Percentiles rank a stretch among this genome's conserved stretches.
Conservation (phyloP, 2,329 filamentous ascomycete genomes). For the Pseudogymnoascus sp. region DNA sequence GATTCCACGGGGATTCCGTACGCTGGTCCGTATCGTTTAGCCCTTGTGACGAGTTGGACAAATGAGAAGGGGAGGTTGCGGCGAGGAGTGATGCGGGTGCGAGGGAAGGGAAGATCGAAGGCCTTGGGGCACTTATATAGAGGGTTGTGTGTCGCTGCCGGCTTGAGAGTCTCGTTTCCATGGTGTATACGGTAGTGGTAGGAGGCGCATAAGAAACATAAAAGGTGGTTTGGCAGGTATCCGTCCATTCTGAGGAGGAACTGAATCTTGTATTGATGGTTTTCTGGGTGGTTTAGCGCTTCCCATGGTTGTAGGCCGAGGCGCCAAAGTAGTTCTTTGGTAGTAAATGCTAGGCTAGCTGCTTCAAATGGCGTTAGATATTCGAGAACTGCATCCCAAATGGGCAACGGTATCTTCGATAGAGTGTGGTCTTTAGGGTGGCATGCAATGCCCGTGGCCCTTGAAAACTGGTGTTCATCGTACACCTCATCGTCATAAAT, state of each 20-base stretch:
- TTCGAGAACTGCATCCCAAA: conserved; percentile 41
- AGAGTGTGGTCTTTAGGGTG: not conserved
- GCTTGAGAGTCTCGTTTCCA: conserved; percentile 47
- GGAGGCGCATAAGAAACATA: conserved; percentile 51
- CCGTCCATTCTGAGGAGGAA: conserved; percentile 48
- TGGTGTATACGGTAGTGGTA: conserved; percentile 49
- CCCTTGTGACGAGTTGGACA: conserved; percentile 49
- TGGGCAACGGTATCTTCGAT: not conserved
- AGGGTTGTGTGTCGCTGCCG: conserved; percentile 47
- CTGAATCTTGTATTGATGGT: conserved; percentile 39
- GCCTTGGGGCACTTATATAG: conserved; percentile 50
- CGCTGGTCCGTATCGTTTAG: conserved; percentile 37
- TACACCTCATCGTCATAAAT: conserved; percentile 10
- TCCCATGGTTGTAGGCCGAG: conserved; percentile 37
- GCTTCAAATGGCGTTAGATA: conserved; percentile 40
- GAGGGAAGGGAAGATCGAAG: conserved; percentile 37
- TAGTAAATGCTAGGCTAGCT: conserved; percentile 43
- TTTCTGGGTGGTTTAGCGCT: conserved; percentile 35
- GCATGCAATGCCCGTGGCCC: not conserved
- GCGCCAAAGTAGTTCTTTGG: conserved; percentile 38
- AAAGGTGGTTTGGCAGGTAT: conserved; percentile 47
- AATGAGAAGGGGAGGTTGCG: conserved; percentile 52
- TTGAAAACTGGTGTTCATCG: not conserved
- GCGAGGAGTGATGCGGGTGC: conserved; percentile 46
- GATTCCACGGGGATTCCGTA: conserved; percentile 43